Conservation (phyloP, 179 eudicot genomes). For the Actinidia chinensis region DNA sequence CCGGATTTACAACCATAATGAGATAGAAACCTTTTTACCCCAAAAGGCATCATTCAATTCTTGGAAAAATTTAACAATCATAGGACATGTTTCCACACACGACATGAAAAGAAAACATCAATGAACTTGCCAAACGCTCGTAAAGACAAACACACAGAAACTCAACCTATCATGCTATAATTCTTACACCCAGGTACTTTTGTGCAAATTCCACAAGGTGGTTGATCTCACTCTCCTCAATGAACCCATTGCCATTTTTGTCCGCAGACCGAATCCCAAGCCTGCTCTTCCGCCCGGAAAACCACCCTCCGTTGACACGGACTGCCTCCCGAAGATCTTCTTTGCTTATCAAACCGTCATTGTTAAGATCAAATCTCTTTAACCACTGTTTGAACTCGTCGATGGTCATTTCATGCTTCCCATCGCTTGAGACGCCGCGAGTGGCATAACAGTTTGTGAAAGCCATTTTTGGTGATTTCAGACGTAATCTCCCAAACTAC, state of each 20-base stretch:
- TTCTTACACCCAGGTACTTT: conserved; percentile 27
- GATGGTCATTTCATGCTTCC: conserved; percentile 31
- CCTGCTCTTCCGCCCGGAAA: conserved; percentile 23
- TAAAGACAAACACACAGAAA: not conserved
- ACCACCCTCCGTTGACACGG: conserved; percentile 31
- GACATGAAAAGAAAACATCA: not conserved
- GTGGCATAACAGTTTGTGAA: conserved; percentile 4
- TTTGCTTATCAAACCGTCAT: conserved; percentile 36
- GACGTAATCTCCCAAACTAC: not conserved
- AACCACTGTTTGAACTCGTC: conserved; percentile 43
- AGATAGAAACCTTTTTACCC: no score
- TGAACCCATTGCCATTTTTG: conserved; percentile 22
- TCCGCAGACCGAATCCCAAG: conserved; percentile 30
- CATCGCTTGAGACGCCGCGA: conserved; percentile 18
- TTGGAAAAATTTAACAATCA: not conserved
- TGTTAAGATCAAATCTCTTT: conserved; percentile 31
- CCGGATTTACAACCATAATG: no score
- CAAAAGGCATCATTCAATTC: no score
- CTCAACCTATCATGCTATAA: conserved; percentile 12
- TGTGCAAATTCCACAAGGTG: conserved; percentile 34
- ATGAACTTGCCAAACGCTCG: not conserved
- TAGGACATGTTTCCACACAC: not conserved
- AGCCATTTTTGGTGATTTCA: conserved; percentile 6
- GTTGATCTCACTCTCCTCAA: conserved; percentile 30
- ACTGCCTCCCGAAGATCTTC: conserved; percentile 34